These are phyloP conservation scores for Berkeleyomyces basicola DNA, from an alignment of 2,329 filamentous ascomycete species.

Conservation along the genomic window DNA sequence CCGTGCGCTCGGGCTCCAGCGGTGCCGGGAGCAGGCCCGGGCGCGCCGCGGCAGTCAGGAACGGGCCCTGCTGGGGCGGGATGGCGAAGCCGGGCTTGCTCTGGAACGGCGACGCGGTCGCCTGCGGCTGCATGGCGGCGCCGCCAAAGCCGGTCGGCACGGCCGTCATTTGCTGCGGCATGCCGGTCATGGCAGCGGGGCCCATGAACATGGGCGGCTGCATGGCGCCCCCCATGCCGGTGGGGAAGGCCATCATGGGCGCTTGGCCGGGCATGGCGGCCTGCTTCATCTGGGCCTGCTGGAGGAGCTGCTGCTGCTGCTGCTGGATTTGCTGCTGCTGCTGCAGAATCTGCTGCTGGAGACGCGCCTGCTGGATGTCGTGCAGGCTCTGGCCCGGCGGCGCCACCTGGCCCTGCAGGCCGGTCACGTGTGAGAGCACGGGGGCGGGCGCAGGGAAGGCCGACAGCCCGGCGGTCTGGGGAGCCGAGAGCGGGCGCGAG, in stretches of 20 bases:
- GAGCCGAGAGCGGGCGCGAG: conserved; percentile 69
- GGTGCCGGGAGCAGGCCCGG: conserved; percentile 35
- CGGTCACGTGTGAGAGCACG: conserved; percentile 73
- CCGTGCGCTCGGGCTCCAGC: conserved; percentile 43
- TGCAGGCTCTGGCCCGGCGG: conserved; percentile 61
- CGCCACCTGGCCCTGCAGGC: conserved; percentile 47
- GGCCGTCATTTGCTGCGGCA: conserved; percentile 25
- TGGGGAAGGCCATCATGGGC: conserved; percentile 24
- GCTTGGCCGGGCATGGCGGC: conserved; percentile 19
- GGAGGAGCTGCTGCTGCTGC: conserved; percentile 23
- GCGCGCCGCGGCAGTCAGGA: conserved; percentile 1
- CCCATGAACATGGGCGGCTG: conserved; percentile 25
- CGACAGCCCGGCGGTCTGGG: conserved; percentile 61
- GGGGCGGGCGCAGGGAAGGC: conserved; percentile 52
- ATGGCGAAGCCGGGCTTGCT: conserved; percentile 16
- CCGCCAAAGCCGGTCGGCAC: conserved; percentile 24
- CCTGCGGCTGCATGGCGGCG: conserved; percentile 38
- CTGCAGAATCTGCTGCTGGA: conserved; percentile 43
- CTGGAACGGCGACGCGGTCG: conserved; percentile 31
- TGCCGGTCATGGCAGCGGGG: conserved; percentile 31
- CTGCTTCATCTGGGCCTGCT: conserved; percentile 25
- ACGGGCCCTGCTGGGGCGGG: conserved; percentile 11
- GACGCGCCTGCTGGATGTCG: conserved; percentile 50
- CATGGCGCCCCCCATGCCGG: conserved; percentile 15
- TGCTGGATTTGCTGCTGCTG: conserved; percentile 28